Base-by-base conservation (phyloP, 2,329 filamentous ascomycete species). In the Graphilbum ipis-grandicollis region DNA sequence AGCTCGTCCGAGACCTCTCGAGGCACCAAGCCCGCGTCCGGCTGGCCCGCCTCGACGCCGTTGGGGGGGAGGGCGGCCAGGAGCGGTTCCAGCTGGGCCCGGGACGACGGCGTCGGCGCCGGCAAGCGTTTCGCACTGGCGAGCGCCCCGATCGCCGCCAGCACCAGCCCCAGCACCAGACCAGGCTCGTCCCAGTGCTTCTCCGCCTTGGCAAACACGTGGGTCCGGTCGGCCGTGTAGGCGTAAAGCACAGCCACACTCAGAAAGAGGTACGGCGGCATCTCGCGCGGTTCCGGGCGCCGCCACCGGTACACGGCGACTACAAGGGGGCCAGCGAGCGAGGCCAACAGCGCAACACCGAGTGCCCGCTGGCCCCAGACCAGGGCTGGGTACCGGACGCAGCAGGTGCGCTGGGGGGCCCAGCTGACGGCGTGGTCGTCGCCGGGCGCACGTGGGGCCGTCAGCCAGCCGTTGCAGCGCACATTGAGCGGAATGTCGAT, bases 401-500 rank as follows among this genome's bases (percentile, higher is more conserved):
- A 74, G 48, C 70, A 75, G 3, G 67, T 69, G 22, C 59, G 56
- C 39, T 61, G 54, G 44, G 62, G 61, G 1, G 59, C 57, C 9
- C 32, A 28, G 13, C 32, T 30, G 4, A 17, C 17, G 1, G 32
- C 29, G 41, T n/a, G n/a, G n/a, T 59, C 60, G 19, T 52, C 51
- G 7, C 29, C 18, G 3, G 33, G 18, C 1, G 33, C 12, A 2
- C 34, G 34, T n/a, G 53, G 51, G 14, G 50, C 43, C 4, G 52
- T 52, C 15, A 56, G 47, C 39, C 58, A 55, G 8, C 57, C 53
- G 47, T 74, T 74, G 52, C 71, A 75, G 32, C 63, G 60, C 21
- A 62, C 52, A 40, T 69, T 70, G 35, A 75, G 56, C 2, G 69
- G 48, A 15, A 72, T 49, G 45, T 74, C 63, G 13, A 65, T 61